A percentile compares a stretch with the other conserved stretches of the same genome.
Evolutionary conservation across 192 early-diverging fungal genomes (phyloP).

Genomic region (Phycomyces blakesleeanus): DNA sequence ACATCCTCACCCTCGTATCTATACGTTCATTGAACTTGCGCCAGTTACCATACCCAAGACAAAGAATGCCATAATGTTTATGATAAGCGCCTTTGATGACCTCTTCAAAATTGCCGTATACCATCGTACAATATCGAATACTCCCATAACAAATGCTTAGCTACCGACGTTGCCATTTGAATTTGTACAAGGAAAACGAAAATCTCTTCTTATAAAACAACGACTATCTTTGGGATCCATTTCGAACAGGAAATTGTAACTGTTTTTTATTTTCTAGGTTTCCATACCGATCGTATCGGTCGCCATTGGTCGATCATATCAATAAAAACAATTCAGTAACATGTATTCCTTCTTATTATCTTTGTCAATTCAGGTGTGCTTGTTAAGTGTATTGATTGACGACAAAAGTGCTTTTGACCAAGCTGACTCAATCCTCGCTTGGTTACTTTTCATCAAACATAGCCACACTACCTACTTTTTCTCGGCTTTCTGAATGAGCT

Average conservation of each 20-base stretch:
- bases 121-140: not conserved
- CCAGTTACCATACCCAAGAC: conserved; percentile 2
- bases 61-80: not conserved
- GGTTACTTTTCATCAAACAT: too few relatives aligned
- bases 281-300: too few relatives aligned
- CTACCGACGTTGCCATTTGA: not conserved
- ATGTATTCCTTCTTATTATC: too few relatives aligned
- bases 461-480: too few relatives aligned
- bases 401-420: too few relatives aligned
- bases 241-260: not conserved
- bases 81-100: not conserved
- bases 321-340: too few relatives aligned
- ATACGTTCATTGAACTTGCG: not conserved
- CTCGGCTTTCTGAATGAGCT: too few relatives aligned
- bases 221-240: not conserved
- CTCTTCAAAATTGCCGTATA: conserved; percentile 4
- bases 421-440: too few relatives aligned
- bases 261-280: too few relatives aligned
- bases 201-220: not conserved
- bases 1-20: not conserved
- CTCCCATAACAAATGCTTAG: not conserved
- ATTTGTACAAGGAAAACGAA: conserved; percentile 8
- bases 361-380: too few relatives aligned
- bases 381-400: too few relatives aligned
- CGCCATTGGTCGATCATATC: too few relatives aligned